These are phyloP conservation scores for Rhizomucor miehei DNA, from an alignment of 371 early-diverging fungal species.

Conservation along the genomic window DNA sequence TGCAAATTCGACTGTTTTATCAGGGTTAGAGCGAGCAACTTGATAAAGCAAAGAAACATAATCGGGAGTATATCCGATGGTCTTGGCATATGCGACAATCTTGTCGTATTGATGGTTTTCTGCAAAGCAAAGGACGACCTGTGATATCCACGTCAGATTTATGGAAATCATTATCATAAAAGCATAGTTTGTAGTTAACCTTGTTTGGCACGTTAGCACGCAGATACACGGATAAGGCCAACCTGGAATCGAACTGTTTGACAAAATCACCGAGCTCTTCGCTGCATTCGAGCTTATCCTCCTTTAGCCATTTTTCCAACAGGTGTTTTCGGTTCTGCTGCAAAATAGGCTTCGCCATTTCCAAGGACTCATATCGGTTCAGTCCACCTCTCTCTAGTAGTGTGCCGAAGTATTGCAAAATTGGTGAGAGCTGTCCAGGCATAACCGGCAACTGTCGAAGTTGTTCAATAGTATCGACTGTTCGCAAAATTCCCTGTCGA, in stretches of 20 bases:
- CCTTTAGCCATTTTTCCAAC: slow-evolving; percentile 97
- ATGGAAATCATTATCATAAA: no score
- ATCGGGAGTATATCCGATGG: slow-evolving; percentile 92
- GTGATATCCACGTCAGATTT: background rate
- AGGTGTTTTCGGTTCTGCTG: slow-evolving; percentile 90
- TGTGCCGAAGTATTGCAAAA: slow-evolving; percentile 96
- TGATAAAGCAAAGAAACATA: slow-evolving; percentile 85
- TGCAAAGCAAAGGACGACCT: slow-evolving; percentile 91
- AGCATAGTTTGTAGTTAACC: slow-evolving; percentile 33
- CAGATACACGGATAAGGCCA: slow-evolving; percentile 93
- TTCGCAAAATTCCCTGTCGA: slow-evolving; percentile 87
- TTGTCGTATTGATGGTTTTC: slow-evolving; percentile 95
- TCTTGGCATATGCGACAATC: slow-evolving; percentile 92
- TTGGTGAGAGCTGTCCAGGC: slow-evolving; percentile 87
- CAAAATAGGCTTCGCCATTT: slow-evolving; percentile 91
- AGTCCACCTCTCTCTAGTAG: slow-evolving; percentile 93
- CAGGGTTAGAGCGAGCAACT: slow-evolving; percentile 88
- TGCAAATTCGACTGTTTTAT: slow-evolving; percentile 94
- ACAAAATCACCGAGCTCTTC: slow-evolving; percentile 98
- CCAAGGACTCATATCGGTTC: slow-evolving; percentile 93
- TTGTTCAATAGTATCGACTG: slow-evolving; percentile 90
- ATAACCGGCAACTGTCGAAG: slow-evolving; percentile 83
- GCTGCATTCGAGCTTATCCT: slow-evolving; percentile 96
- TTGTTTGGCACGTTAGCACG: slow-evolving; percentile 92
- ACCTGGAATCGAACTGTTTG: slow-evolving; percentile 84